Conservation (phyloP, 768 basidiomycete species). For the Goffeauzyma gilvescens region DNA sequence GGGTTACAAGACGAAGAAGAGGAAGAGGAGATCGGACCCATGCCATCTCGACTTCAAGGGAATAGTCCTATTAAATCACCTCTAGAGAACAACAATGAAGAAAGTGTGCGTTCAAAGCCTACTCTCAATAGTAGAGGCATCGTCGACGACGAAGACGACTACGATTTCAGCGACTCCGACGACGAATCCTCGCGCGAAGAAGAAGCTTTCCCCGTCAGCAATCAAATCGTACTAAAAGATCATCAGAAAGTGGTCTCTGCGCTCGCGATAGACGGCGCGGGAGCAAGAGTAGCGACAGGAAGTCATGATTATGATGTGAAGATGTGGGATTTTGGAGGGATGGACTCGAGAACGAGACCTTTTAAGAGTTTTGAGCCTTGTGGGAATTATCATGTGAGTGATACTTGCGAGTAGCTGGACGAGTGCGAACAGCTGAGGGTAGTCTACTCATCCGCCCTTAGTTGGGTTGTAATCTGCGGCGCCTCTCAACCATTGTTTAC, state of each 20-base stretch:
- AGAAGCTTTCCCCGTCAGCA: conserved; percentile 63
- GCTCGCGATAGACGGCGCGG: conserved; percentile 76
- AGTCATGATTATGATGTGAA: conserved; percentile 97
- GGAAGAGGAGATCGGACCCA: no score
- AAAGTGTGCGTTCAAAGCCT: no score
- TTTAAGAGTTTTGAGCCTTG: conserved; percentile 95
- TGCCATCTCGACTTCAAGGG: no score
- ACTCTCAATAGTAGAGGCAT: not conserved
- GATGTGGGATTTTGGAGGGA: conserved; percentile 98
- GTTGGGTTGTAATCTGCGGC: no score
- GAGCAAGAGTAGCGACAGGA: conserved; percentile 74
- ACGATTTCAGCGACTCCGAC: conserved; percentile 9
- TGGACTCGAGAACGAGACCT: conserved; percentile 70
- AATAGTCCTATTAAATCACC: no score
- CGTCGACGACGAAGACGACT: conserved; percentile 19
- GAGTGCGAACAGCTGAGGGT: no score
- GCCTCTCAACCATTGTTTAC: not conserved
- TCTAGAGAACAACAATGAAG: no score
- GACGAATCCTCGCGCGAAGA: conserved; percentile 5
- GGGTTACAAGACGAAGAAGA: no score
- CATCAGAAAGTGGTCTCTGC: conserved; percentile 82
- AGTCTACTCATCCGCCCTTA: no score
- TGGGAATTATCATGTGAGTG: conserved; percentile 66
- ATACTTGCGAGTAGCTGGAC: no score
- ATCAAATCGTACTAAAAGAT: conserved; percentile 81